phyloP scores from a whole-genome alignment of 164 flowering plant genomes.

The Buxus sempervirens region DNA sequence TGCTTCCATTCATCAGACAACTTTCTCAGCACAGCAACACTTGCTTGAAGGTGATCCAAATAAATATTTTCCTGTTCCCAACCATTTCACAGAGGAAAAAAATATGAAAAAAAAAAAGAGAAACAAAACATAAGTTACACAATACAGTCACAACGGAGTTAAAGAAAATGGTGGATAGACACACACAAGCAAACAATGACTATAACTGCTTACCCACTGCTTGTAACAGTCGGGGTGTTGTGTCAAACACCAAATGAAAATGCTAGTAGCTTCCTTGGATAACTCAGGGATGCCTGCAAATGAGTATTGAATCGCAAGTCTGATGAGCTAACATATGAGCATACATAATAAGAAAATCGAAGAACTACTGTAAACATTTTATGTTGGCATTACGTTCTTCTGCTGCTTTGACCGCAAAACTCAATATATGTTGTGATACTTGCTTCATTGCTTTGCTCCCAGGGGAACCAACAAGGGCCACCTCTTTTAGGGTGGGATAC shows the following conservation, averaged over 20 bases:
- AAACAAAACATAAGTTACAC: background rate
- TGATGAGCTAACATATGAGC: no score
- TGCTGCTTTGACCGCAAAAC: slow-evolving; percentile 45
- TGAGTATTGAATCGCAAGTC: slow-evolving; percentile 4
- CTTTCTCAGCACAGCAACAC: slow-evolving; percentile 58
- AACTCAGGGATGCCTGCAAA: slow-evolving; percentile 56
- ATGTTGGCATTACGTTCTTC: slow-evolving; percentile 48
- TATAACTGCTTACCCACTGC: slow-evolving; percentile 69
- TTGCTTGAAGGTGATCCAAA: slow-evolving; percentile 64
- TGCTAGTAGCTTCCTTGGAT: slow-evolving; percentile 59
- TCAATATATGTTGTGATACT: slow-evolving; percentile 61
- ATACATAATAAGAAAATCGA: no score
- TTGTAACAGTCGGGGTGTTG: slow-evolving; percentile 70
- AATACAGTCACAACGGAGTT: background rate
- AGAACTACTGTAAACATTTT: background rate
- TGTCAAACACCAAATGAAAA: slow-evolving; percentile 68
- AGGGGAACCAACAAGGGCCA: slow-evolving; percentile 76
- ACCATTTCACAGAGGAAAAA: background rate
- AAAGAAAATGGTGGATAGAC: no score
- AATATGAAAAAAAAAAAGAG: no score
- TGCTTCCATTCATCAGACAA: slow-evolving; percentile 64
- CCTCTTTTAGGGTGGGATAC: slow-evolving; percentile 76
- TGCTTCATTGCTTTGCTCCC: slow-evolving; percentile 92
- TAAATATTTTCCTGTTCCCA: slow-evolving; percentile 63
- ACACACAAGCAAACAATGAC: background rate